Evolutionary conservation across 208 protist genomes (phyloP), one percentile per base, ranked within the genome.

Genomic region (Angomonas desouzai): DNA sequence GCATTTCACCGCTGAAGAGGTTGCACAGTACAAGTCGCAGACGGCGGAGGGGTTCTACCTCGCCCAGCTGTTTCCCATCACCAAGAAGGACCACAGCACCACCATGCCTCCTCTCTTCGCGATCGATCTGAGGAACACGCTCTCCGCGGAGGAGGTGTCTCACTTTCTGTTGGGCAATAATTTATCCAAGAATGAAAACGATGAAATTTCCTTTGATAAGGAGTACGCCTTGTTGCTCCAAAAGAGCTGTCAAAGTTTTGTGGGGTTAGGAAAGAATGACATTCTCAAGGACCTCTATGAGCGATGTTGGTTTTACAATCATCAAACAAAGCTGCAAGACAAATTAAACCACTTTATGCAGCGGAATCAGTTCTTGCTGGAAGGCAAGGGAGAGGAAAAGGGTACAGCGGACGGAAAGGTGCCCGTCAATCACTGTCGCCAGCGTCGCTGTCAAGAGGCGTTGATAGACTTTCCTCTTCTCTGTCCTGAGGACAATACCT

Each of bases 241-340:
- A 16, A 51, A 51, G 45, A 51, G 45, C 45, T 51, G 45, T 51
- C 18, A 23, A 16, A 13, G 20, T 23, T 51, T 51, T 51, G 45
- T 51, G 18, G 45, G 20, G 20, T 9, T 27, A 4, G 45, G 45
- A 13, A 13, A 23, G 18, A 51, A 51, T 51, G 20, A 51, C 18
- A 51, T 51, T 23, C 10, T 6, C 18, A 51, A 51, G 20, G 45
- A 51, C 10, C 20, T 51, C 9, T 51, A 51, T 23, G 45, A 51
- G 20, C 45, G 45, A 9, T 51, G 45, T 23, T 51, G 45, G 45
- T 51, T 51, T 23, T 51, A 27, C n/a, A 23, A 23, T 6, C 45
- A 51, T 16, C 45, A 51, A 23, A 51, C 10, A 23, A 16, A 3
- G 45, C 45, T 51, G 10, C 45, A 51, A 51, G 9, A 51, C 9